Conservation (phyloP, 768 basidiomycete species). For the Auricularia sp. region DNA sequence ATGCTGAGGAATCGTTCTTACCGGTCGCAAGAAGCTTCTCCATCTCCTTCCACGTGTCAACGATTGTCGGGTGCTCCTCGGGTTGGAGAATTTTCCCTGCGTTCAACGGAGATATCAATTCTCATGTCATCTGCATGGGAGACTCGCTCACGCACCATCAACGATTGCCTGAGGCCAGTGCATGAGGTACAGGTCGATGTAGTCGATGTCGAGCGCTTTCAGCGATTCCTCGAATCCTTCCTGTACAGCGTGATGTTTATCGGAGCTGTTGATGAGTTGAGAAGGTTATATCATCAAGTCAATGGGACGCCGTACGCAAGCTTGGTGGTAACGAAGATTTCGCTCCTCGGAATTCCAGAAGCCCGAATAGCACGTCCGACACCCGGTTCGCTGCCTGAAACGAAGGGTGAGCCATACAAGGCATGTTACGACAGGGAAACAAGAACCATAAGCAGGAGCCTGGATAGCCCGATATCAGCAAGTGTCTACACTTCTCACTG, state of each 20-base stretch:
- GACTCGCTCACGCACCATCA: neutral
- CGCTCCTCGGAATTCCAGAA: conserved; percentile 33
- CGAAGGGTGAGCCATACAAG: neutral
- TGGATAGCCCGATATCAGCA: neutral
- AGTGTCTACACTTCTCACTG: neutral
- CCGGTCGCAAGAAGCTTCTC: conserved; percentile 11
- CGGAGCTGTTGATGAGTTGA: neutral
- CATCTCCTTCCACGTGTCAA: conserved; percentile 14
- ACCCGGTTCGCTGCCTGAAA: conserved; percentile 57
- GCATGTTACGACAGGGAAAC: neutral
- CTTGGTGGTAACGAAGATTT: conserved; percentile 29
- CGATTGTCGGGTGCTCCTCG: conserved; percentile 8
- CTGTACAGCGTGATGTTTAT: conserved; percentile 18
- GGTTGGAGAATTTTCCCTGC: conserved; percentile 4
- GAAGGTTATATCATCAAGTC: neutral
- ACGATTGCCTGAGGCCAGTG: conserved; percentile 15
- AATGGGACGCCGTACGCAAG: conserved; percentile 5
- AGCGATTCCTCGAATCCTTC: conserved; percentile 11
- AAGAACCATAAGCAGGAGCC: neutral
- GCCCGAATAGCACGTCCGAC: conserved; percentile 40
- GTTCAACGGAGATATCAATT: neutral
- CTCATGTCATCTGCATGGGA: neutral
- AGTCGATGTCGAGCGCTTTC: conserved; percentile 10
- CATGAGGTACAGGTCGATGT: conserved; percentile 16
- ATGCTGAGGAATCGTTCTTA: neutral